Conservation (phyloP, 1,284 basidiomycete genomes). For the Apiotrichum laibachii region DNA sequence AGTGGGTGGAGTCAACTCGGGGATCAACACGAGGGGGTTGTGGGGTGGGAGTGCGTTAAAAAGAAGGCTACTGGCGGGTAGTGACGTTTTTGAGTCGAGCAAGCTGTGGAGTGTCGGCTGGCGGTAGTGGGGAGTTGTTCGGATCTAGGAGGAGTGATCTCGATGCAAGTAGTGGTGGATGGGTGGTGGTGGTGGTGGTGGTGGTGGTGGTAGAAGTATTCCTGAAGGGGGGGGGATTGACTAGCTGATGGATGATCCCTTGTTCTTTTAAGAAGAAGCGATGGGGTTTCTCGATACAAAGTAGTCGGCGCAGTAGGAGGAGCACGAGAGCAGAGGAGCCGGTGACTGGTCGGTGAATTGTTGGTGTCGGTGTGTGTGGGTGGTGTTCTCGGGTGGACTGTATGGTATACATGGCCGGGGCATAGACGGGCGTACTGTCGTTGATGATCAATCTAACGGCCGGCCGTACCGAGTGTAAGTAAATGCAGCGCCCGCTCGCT, state of each 20-base stretch:
- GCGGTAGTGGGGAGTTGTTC: neutral
- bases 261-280: neutral
- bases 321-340: neutral
- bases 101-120: neutral
- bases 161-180: neutral
- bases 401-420: neutral
- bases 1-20: neutral
- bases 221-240: neutral
- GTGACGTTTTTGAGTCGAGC: neutral
- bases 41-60: neutral
- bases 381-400: neutral
- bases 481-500: too few species aligned
- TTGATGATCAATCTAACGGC: too few species aligned
- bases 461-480: too few species aligned
- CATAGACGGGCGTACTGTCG: too few species aligned
- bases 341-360: conserved; percentile 3
- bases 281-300: neutral
- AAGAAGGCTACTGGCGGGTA: neutral
- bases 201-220: neutral
- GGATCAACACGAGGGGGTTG: neutral
- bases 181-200: neutral
- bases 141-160: neutral
- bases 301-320: neutral
- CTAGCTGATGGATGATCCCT: neutral
- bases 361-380: too few species aligned